Conservation (phyloP, 1,139 yeast genomes). For the Taphrina wiesneri region DNA sequence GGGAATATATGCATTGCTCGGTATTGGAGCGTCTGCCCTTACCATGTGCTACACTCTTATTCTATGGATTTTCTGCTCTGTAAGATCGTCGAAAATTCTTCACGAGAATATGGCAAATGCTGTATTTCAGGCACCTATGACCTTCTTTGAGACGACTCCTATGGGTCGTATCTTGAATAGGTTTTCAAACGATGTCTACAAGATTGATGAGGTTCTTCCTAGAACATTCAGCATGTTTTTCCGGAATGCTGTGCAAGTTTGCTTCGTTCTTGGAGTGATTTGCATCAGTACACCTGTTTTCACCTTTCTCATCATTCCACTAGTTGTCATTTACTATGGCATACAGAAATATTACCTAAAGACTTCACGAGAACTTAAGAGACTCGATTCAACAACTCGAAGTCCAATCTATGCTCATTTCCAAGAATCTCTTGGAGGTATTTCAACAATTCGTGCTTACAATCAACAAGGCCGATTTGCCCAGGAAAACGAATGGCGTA, state of each 20-base stretch:
- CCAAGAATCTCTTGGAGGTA: constrained; percentile 92
- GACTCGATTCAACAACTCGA: constrained; percentile 88
- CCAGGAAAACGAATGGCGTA: constrained; percentile 57
- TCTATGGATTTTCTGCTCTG: constrained; percentile 81
- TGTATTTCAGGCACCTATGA: constrained; percentile 92
- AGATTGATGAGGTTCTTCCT: constrained; percentile 83
- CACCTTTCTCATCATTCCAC: constrained; percentile 66
- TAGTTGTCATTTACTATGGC: constrained; percentile 69
- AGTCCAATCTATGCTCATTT: constrained; percentile 96
- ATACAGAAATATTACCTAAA: constrained; percentile 87
- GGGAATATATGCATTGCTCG: constrained; percentile 73
- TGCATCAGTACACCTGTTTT: constrained; percentile 88
- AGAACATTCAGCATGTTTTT: constrained; percentile 84
- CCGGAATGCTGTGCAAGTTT: constrained; percentile 68
- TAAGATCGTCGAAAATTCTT: constrained; percentile 73
- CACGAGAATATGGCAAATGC: constrained; percentile 78
- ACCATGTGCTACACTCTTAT: constrained; percentile 66
- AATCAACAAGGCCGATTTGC: constrained; percentile 72
- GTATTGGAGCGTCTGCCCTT: constrained; percentile 65
- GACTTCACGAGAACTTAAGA: constrained; percentile 90
- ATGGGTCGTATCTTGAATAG: constrained; percentile 91
- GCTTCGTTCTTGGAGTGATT: constrained; percentile 79
- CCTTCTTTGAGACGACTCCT: constrained; percentile 95
- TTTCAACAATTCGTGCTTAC: constrained; percentile 86
- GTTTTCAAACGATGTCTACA: constrained; percentile 89